These are phyloP conservation scores for Liriodendron chinense DNA, from an alignment of 164 flowering plant genomes.

Conservation along the genomic window DNA sequence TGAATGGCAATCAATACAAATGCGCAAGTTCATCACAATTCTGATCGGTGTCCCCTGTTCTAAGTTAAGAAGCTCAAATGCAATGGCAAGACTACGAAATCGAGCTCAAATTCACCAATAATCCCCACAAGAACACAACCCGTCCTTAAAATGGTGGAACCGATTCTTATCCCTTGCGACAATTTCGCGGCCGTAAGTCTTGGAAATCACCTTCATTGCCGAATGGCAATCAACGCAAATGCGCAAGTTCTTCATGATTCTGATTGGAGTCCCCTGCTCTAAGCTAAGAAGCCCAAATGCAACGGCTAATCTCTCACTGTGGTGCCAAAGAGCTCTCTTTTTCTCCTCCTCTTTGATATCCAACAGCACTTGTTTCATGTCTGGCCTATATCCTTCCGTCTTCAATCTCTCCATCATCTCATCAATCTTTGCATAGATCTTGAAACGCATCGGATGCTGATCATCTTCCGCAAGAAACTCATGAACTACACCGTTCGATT, in stretches of 20 bases:
- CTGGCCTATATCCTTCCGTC: conserved; percentile 18
- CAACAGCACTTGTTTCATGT: conserved; percentile 14
- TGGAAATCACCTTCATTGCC: conserved; percentile 18
- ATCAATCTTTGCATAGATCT: conserved; percentile 14
- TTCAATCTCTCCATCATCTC: conserved; percentile 14
- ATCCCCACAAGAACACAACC: conserved; percentile 7
- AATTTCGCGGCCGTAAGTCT: conserved; percentile 19
- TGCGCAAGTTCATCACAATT: conserved; percentile 56
- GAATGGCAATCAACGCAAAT: conserved; percentile 28
- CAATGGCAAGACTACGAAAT: too few relatives aligned
- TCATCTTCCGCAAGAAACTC: conserved; percentile 34
- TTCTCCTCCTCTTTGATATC: conserved; percentile 29
- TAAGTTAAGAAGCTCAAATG: too few relatives aligned
- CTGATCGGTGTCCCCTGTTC: too few relatives aligned
- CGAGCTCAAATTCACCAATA: conserved; percentile 16
- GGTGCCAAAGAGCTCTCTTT: conserved; percentile 22
- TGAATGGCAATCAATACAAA: conserved; percentile 85
- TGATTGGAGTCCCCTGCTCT: conserved; percentile 17
- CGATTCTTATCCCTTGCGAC: conserved; percentile 21
- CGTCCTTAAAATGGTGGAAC: conserved; percentile 19
- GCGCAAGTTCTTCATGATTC: conserved; percentile 29
- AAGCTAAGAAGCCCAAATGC: conserved; percentile 20
- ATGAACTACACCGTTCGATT: conserved; percentile 59
- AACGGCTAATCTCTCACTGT: conserved; percentile 27
- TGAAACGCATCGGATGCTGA: conserved; percentile 5